Conservation (phyloP, 139 green algal genomes). For the Marvania coccoides region DNA sequence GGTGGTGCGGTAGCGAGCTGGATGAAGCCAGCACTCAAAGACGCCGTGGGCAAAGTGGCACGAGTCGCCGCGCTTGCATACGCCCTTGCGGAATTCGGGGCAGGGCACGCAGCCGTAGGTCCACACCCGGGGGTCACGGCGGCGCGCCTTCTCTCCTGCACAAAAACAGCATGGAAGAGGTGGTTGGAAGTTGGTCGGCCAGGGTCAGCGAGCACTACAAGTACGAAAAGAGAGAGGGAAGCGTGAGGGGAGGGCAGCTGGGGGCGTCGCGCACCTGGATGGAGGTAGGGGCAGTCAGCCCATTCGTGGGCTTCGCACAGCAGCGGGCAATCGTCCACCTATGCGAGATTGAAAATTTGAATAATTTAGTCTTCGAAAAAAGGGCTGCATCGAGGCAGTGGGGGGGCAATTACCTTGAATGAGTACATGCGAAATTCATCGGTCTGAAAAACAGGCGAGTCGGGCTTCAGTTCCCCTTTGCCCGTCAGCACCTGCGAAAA, state of each 20-base stretch:
- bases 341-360: not conserved
- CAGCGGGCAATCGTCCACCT: constrained; percentile 13
- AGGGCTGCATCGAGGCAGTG: too few relatives aligned
- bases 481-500: too few relatives aligned
- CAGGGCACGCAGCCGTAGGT: constrained; percentile 70
- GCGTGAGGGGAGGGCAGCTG: too few relatives aligned
- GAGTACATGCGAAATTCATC: constrained; percentile 40
- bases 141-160: constrained; percentile 70
- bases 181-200: not conserved
- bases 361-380: too few relatives aligned
- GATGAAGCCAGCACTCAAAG: constrained; percentile 41
- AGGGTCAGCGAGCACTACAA: too few relatives aligned
- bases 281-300: constrained; percentile 66
- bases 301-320: constrained; percentile 51
- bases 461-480: too few relatives aligned
- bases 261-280: constrained; percentile 25
- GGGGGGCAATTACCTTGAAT: constrained; percentile 23
- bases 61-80: constrained; percentile 21
- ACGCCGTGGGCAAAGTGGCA: constrained; percentile 22
- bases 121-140: constrained; percentile 56
- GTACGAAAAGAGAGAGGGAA: not conserved
- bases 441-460: too few relatives aligned
- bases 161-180: too few relatives aligned
- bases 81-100: constrained; percentile 74
- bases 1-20: constrained; percentile 54